Conservation (phyloP, 768 basidiomycete genomes). For the Xerocomus spinulosus region DNA sequence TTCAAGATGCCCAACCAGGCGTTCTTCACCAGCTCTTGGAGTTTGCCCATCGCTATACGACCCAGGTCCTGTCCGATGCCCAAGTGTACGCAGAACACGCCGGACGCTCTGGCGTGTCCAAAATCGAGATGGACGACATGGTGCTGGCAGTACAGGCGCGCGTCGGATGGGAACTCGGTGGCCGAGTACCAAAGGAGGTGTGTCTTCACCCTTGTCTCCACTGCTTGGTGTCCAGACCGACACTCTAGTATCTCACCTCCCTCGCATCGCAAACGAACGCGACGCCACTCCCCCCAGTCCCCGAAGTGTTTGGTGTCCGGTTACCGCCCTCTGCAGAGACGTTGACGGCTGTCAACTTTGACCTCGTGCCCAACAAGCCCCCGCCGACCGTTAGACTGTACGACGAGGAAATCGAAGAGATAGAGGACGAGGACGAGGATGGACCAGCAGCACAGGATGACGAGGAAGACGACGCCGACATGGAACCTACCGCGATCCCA, state of each 20-base stretch:
- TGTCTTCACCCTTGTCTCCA: slow-evolving; percentile 6
- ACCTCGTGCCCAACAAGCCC: slow-evolving; percentile 79
- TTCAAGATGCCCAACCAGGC: slow-evolving; percentile 82
- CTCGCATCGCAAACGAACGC: slow-evolving; percentile 82
- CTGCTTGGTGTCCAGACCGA: neutral
- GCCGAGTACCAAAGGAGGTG: slow-evolving; percentile 86
- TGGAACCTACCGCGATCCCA: slow-evolving; percentile 61
- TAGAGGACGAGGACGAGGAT: slow-evolving; percentile 46
- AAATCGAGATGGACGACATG: slow-evolving; percentile 80
- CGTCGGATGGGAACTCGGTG: slow-evolving; percentile 91
- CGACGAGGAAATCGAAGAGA: slow-evolving; percentile 79
- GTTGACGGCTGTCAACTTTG: slow-evolving; percentile 78
- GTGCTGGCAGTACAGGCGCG: slow-evolving; percentile 80
- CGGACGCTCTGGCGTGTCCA: slow-evolving; percentile 53
- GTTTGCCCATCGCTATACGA: slow-evolving; percentile 79
- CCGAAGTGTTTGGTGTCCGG: slow-evolving; percentile 83
- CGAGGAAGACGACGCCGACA: slow-evolving; percentile 52
- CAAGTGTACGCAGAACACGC: slow-evolving; percentile 87
- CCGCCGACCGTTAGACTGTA: slow-evolving; percentile 72
- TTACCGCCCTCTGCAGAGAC: slow-evolving; percentile 67
- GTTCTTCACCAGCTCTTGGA: slow-evolving; percentile 86
- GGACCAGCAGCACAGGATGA: slow-evolving; percentile 45
- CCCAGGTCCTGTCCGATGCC: slow-evolving; percentile 79
- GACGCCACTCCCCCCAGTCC: slow-evolving; percentile 74
- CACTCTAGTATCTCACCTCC: slow-evolving; percentile 65